Evolutionary conservation across 2,329 filamentous ascomycete species (phyloP), one percentile per base, ranked within the genome.

Genomic region (Penicillium corylophilum): DNA sequence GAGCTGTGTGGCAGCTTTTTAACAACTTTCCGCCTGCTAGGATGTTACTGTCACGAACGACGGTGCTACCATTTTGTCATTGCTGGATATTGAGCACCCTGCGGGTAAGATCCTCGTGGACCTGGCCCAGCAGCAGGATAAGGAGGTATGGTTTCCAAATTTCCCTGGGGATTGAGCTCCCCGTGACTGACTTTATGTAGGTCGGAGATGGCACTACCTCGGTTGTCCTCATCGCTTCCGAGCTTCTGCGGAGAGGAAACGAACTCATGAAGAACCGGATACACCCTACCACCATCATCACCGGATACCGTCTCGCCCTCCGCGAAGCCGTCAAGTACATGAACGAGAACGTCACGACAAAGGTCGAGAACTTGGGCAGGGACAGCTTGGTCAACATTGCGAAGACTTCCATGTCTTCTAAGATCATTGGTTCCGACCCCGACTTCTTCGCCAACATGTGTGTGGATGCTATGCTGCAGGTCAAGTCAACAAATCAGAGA

Each of bases 241-340:
- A 99, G 79, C 87, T 99, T 61, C 80, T 99, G 68, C 85, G 89
- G 72, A 84, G 94, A 75, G 94, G 86, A 58, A 99, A 99, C 79
- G 94, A 99, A 78, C 83, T 99, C 62, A 95, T 97, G 89, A 96
- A 94, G 82, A 99, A 97, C 84, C 89, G 92, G 73, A 99, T 99
- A 83, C 94, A 99, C 78, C 95, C 94, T 50, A 99, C 94, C 23
- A 99, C 95, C 55, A 97, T 99, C 77, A 99, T 99, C 72, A 97
- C 91, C 56, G 94, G 94, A 67, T 99, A 99, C 82, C 85, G 94
- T 68, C 83, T 99, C 67, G 94, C 94, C 55, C 82, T 99, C 63
- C 84, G 94, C 68, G 94, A 99, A 80, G 94, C 94, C 53, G 87
- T 99, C 71, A 95, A 95, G 77, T 99, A 96, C 78, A 95, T 99